A percentile compares a stretch with the other conserved stretches of the same genome.
These are phyloP conservation scores for Alternaria brassicae DNA, from an alignment of 2,329 filamentous ascomycete species.

Conservation along the genomic window DNA sequence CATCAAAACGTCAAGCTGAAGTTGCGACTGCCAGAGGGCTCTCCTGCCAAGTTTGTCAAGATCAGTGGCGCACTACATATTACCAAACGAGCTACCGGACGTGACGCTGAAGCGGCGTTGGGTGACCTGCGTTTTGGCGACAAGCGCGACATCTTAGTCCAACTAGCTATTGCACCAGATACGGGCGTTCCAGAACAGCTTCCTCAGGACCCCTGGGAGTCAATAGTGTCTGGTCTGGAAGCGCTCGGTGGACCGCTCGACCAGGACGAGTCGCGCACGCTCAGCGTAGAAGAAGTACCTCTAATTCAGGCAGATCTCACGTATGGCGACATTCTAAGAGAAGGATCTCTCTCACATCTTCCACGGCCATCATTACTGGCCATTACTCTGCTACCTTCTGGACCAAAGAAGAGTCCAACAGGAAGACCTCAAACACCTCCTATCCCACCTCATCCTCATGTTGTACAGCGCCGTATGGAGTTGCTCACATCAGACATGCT, in stretches of 20 bases:
- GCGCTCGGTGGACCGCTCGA: constrained; percentile 88
- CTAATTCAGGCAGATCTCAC: constrained; percentile 92
- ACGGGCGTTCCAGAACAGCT: constrained; percentile 81
- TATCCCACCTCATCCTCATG: constrained; percentile 92
- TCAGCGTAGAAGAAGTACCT: constrained; percentile 93
- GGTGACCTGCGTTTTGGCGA: constrained; percentile 95
- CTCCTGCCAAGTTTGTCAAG: constrained; percentile 97
- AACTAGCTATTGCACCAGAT: constrained; percentile 90
- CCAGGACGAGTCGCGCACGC: constrained; percentile 79
- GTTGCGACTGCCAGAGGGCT: constrained; percentile 91
- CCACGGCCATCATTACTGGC: constrained; percentile 89
- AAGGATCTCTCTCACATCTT: constrained; percentile 84
- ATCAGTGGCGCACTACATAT: constrained; percentile 96
- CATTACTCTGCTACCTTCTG: constrained; percentile 89
- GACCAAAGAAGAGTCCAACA: constrained; percentile 64
- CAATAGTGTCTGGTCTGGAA: constrained; percentile 92
- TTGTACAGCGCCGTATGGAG: constrained; percentile 97
- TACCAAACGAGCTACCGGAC: constrained; percentile 92
- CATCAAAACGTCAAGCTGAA: constrained; percentile 98
- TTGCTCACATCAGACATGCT: constrained; percentile 98
- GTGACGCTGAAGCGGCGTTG: constrained; percentile 89
- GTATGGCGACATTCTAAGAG: constrained; percentile 91
- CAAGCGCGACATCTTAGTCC: constrained; percentile 75
- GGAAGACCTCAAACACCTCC: constrained; percentile 66
- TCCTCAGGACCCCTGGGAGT: constrained; percentile 95